phyloP scores from a whole-genome alignment of 1,139 yeast genomes.

The Sugiyamaella sp. region DNA sequence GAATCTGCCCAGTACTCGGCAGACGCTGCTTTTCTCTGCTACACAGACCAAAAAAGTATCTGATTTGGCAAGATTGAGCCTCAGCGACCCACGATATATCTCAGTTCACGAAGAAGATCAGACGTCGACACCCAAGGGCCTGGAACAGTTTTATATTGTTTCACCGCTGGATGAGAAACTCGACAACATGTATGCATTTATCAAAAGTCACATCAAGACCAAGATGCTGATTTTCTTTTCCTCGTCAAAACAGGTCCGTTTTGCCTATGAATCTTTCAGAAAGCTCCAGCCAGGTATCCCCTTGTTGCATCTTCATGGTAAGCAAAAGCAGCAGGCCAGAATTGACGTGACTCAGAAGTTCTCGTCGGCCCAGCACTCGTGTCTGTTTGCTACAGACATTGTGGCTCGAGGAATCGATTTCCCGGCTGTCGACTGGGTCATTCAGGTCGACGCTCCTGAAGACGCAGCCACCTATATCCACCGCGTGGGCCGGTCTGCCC shows the following conservation, averaged over 20 bases:
- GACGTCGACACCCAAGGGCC: conserved; percentile 73
- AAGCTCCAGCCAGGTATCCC: conserved; percentile 96
- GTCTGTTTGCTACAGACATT: conserved; percentile 93
- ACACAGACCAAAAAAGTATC: conserved; percentile 88
- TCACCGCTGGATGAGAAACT: conserved; percentile 78
- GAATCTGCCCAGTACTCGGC: conserved; percentile 79
- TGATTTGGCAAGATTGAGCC: conserved; percentile 85
- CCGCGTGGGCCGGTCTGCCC: conserved; percentile 94
- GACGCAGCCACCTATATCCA: conserved; percentile 94
- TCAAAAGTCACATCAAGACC: conserved; percentile 81
- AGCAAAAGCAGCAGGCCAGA: conserved; percentile 93
- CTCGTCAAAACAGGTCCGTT: conserved; percentile 94
- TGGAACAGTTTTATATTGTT: conserved; percentile 80
- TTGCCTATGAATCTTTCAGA: conserved; percentile 86
- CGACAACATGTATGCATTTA: conserved; percentile 84
- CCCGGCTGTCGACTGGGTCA: conserved; percentile 97
- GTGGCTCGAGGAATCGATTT: conserved; percentile 98
- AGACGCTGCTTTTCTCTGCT: conserved; percentile 87
- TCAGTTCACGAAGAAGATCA: conserved; percentile 54
- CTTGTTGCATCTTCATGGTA: conserved; percentile 86
- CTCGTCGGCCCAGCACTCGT: conserved; percentile 81
- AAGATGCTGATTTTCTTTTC: conserved; percentile 89
- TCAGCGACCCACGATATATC: conserved; percentile 74
- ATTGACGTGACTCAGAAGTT: conserved; percentile 87
- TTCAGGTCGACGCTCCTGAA: conserved; percentile 96